A percentile compares a stretch with the other conserved stretches of the same genome.
Evolutionary conservation across 805 yeast genomes (phyloP).

Genomic region (Sugiyamaella valdiviana): DNA sequence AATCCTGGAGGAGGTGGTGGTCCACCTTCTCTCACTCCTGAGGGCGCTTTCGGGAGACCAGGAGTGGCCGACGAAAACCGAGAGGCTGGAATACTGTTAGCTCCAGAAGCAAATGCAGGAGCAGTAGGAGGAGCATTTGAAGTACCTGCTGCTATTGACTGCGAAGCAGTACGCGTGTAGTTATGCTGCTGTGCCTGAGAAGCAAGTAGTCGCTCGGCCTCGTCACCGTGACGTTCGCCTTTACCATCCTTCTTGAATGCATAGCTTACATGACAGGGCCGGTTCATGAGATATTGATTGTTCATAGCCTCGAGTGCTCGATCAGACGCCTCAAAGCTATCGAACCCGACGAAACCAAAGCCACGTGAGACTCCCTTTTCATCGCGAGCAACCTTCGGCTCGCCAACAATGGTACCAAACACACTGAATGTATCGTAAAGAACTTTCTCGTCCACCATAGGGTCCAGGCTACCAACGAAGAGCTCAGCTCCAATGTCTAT

Average conservation of each 20-base stretch:
- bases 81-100: no score
- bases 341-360: constrained; percentile 60
- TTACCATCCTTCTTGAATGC: constrained; percentile 61
- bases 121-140: constrained; percentile 30
- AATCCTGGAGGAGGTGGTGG: no score
- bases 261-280: constrained; percentile 53
- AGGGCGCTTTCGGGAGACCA: no score
- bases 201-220: constrained; percentile 66
- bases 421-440: constrained; percentile 53
- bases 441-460: constrained; percentile 54
- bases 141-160: constrained; percentile 31
- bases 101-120: constrained; percentile 31
- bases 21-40: no score
- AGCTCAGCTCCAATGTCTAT: constrained; percentile 58
- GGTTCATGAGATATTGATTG: constrained; percentile 63
- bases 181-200: constrained; percentile 46
- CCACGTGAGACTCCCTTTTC: constrained; percentile 49
- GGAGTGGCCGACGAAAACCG: no score
- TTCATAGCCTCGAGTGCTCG: constrained; percentile 62
- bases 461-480: constrained; percentile 64
- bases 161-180: constrained; percentile 10
- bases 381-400: constrained; percentile 48
- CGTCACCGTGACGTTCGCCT: constrained; percentile 68
- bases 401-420: constrained; percentile 57
- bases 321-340: constrained; percentile 63